A percentile compares a stretch with the other conserved stretches of the same genome.
These are phyloP conservation scores for Calonectria pteridis DNA, from an alignment of 2,329 filamentous ascomycete genomes.

Conservation along the genomic window DNA sequence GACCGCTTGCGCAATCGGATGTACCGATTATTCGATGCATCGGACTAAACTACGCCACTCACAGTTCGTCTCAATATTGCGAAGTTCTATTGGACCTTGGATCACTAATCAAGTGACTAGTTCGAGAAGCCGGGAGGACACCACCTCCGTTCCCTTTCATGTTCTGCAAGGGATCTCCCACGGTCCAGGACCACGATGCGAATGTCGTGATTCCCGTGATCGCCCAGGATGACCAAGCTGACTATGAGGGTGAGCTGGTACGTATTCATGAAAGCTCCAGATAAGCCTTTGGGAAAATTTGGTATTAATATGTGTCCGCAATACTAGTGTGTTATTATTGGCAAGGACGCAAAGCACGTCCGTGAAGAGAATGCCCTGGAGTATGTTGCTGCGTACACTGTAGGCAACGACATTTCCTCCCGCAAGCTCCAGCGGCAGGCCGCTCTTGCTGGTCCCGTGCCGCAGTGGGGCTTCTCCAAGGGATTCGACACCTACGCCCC, in stretches of 20 bases:
- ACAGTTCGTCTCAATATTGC: conserved; percentile 20
- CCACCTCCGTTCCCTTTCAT: conserved; percentile 26
- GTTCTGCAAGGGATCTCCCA: conserved; percentile 38
- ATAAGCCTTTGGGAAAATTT: background rate
- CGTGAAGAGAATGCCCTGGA: conserved; percentile 59
- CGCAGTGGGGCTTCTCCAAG: conserved; percentile 52
- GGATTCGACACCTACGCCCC: conserved; percentile 63
- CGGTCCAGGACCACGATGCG: conserved; percentile 27
- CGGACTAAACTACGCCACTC: conserved; percentile 40
- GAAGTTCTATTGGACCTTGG: background rate
- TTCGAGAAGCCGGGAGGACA: conserved; percentile 3
- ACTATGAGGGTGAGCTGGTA: conserved; percentile 65
- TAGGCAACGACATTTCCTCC: conserved; percentile 66
- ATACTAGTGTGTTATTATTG: conserved; percentile 56
- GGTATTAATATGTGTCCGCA: background rate
- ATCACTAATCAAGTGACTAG: background rate
- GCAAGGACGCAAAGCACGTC: conserved; percentile 61
- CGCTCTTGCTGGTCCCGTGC: conserved; percentile 48
- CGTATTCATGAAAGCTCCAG: background rate
- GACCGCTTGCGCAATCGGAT: conserved; percentile 55
- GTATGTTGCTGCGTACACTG: conserved; percentile 68
- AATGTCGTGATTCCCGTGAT: conserved; percentile 49
- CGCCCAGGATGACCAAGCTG: conserved; percentile 55
- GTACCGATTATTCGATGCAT: conserved; percentile 46
- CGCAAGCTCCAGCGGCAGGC: conserved; percentile 66